phyloP scores from a whole-genome alignment of 2,329 filamentous ascomycete species.

The Cercospora canescens region DNA sequence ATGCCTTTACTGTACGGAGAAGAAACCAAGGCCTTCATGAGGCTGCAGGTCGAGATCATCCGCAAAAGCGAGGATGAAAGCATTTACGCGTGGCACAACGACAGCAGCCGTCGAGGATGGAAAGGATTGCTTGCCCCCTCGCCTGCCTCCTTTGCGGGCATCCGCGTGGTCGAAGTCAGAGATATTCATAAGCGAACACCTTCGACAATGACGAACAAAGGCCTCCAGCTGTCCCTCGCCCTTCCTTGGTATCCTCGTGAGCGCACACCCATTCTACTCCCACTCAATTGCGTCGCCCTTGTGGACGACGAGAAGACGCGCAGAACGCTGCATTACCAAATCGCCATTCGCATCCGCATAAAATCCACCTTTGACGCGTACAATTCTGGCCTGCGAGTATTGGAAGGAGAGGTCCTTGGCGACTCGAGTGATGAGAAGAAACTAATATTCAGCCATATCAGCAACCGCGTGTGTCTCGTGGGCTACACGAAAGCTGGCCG shows the following conservation, averaged over 20 bases:
- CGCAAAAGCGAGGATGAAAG: constrained; percentile 1
- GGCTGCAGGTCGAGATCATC: constrained; percentile 7
- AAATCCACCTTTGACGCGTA: background rate
- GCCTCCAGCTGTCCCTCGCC: background rate
- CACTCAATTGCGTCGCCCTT: background rate
- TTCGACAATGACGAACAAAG: background rate
- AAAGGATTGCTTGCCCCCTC: background rate
- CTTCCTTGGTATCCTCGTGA: background rate
- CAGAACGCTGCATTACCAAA: background rate
- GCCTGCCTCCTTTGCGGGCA: background rate
- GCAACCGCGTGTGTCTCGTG: background rate
- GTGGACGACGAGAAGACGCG: background rate
- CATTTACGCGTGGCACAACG: constrained; percentile 12
- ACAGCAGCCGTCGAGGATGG: background rate
- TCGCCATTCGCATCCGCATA: background rate
- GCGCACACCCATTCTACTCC: background rate
- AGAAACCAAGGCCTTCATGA: background rate
- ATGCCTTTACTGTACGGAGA: constrained; percentile 17
- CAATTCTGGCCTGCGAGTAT: background rate
- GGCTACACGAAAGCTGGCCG: constrained; percentile 2
- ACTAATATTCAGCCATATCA: background rate
- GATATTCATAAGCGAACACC: background rate
- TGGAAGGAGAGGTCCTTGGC: background rate
- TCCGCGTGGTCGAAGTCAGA: background rate
- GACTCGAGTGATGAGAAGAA: background rate